Conservation (phyloP, 208 protist species). For the Leishmania tropica region DNA sequence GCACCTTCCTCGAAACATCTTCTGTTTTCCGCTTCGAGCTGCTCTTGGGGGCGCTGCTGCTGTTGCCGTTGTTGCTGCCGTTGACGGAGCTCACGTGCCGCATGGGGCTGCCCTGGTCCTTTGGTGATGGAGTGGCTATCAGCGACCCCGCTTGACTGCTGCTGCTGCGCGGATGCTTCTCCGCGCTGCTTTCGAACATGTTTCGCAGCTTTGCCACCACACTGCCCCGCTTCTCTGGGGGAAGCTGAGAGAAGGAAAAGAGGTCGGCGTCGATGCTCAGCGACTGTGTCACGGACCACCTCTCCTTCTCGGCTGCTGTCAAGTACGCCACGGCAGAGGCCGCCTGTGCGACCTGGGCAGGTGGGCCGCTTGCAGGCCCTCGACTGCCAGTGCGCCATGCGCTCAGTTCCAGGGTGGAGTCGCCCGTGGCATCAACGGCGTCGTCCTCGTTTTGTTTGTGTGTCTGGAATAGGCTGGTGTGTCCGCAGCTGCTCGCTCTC, state of each 20-base stretch:
- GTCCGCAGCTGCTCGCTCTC: constrained; percentile 4
- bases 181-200: constrained; percentile 5
- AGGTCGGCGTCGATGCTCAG: constrained; percentile 11
- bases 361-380: background rate
- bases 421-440: background rate
- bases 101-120: background rate
- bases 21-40: background rate
- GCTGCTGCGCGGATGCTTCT: background rate
- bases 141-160: background rate
- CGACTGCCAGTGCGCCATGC: background rate
- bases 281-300: constrained; percentile 21
- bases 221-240: constrained; percentile 12
- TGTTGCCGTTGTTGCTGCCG: background rate
- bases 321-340: background rate
- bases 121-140: background rate
- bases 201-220: constrained; percentile 20
- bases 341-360: background rate
- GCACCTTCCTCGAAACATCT: background rate
- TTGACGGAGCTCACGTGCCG: background rate
- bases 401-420: too few relatives aligned
- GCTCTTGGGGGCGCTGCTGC: background rate
- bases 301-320: background rate
- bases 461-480: background rate
- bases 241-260: constrained; percentile 25
- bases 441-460: background rate